Percentiles rank a stretch among this genome's conserved stretches.
These are phyloP conservation scores for Pythium guiyangense DNA, from an alignment of 352 stramenopile species.

Conservation along the genomic window DNA sequence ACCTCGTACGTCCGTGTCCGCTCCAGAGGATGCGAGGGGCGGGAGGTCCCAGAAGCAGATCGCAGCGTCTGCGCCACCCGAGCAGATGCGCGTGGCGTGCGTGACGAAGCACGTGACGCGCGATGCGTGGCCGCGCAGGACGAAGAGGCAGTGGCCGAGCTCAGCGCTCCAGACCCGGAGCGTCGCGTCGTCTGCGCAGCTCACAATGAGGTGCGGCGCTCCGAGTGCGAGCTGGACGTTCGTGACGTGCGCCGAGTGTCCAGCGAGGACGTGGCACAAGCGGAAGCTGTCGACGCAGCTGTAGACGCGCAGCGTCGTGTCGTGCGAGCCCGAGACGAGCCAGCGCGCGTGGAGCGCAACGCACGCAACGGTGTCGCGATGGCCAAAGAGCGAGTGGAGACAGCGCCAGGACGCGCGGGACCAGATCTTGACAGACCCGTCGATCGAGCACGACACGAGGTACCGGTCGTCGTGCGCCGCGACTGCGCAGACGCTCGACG, in stretches of 20 bases:
- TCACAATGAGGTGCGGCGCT: constrained; percentile 30
- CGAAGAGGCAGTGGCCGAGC: constrained; percentile 27
- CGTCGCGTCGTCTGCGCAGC: constrained; percentile 55
- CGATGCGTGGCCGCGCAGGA: constrained; percentile 38
- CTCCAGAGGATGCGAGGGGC: not conserved
- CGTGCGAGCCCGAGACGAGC: constrained; percentile 70
- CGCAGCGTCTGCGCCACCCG: constrained; percentile 46
- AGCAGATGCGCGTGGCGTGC: constrained; percentile 29
- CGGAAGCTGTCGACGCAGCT: constrained; percentile 27
- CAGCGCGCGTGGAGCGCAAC: constrained; percentile 40
- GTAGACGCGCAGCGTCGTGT: constrained; percentile 59
- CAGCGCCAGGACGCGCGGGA: constrained; percentile 43
- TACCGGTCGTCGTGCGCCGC: constrained; percentile 47
- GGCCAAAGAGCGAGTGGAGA: constrained; percentile 60
- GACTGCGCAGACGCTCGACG: constrained; percentile 52
- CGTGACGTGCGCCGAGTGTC: constrained; percentile 58
- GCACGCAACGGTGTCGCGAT: constrained; percentile 59
- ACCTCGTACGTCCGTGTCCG: constrained; percentile 5
- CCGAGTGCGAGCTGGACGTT: constrained; percentile 30
- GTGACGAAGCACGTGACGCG: constrained; percentile 47
- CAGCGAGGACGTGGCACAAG: constrained; percentile 34
- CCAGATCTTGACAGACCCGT: constrained; percentile 72
- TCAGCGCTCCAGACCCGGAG: constrained; percentile 58
- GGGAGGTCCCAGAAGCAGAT: constrained; percentile 56
- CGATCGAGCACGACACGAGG: constrained; percentile 60